Percentiles rank a stretch among this genome's conserved stretches.
Conservation (phyloP, 176 grass and related monocot species). For the Oryza longistaminata region DNA sequence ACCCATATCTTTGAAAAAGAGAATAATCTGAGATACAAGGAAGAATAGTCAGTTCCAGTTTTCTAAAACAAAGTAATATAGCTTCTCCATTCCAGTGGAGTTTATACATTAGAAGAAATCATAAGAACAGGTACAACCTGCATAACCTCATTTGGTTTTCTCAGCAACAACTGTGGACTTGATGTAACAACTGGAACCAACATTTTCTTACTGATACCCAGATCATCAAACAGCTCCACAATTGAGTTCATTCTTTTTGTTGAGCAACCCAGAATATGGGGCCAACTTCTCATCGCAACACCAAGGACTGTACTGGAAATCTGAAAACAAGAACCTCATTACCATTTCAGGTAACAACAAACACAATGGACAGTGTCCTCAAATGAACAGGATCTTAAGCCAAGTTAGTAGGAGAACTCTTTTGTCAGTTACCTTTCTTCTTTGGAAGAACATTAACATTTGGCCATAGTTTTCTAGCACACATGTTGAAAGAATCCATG, state of each 20-base stretch:
- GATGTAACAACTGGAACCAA: conserved; percentile 74
- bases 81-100: conserved; percentile 10
- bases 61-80: conserved; percentile 12
- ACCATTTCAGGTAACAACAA: conserved; percentile 17
- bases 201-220: conserved; percentile 71
- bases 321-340: conserved; percentile 43
- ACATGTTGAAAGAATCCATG: conserved; percentile 88
- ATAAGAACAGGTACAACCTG: conserved; percentile 45
- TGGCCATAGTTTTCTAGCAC: conserved; percentile 71
- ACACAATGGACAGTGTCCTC: background rate
- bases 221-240: conserved; percentile 61
- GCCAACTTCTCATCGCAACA: conserved; percentile 73
- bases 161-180: conserved; percentile 87
- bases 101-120: background rate
- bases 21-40: conserved; percentile 41
- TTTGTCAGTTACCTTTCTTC: conserved; percentile 54
- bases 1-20: conserved; percentile 66
- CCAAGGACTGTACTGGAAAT: conserved; percentile 50
- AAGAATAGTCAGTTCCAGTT: conserved; percentile 8
- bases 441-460: conserved; percentile 59
- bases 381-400: background rate
- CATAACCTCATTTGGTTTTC: conserved; percentile 70
- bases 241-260: conserved; percentile 63
- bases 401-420: background rate
- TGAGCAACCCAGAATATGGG: conserved; percentile 80